phyloP scores from a whole-genome alignment of 352 stramenopile genomes.

The Globisporangium rhizosaccharum region DNA sequence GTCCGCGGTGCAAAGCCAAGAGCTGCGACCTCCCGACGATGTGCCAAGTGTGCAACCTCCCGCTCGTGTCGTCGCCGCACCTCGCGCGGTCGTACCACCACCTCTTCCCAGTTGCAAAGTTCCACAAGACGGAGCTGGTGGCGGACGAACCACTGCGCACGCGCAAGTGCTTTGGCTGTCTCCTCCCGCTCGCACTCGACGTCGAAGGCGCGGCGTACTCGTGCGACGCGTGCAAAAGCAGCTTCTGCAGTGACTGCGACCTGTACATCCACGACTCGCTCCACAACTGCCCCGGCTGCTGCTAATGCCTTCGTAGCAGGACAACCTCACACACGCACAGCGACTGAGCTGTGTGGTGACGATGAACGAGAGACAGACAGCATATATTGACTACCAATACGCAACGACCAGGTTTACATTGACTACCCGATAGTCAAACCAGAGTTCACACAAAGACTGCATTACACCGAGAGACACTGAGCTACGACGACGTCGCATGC shows the following conservation, averaged over 20 bases:
- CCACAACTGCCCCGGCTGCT: constrained; percentile 97
- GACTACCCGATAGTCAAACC: no score
- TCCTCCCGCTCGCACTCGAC: constrained; percentile 47
- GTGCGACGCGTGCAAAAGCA: constrained; percentile 88
- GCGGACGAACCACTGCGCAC: constrained; percentile 17
- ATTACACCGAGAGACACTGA: no score
- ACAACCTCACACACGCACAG: no score
- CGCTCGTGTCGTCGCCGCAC: constrained; percentile 96
- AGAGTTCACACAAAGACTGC: no score
- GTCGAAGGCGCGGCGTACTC: constrained; percentile 51
- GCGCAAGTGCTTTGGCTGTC: constrained; percentile 79
- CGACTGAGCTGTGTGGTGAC: no score
- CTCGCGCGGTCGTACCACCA: constrained; percentile 97
- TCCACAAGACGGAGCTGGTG: constrained; percentile 66
- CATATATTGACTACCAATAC: no score
- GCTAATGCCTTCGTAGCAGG: no score
- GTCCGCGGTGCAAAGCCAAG: constrained; percentile 92
- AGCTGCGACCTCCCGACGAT: constrained; percentile 93
- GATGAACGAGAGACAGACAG: no score
- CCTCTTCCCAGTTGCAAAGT: constrained; percentile 95
- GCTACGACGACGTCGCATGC: no score
- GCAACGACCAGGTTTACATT: no score
- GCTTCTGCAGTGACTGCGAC: constrained; percentile 97
- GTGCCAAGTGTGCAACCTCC: constrained; percentile 95
- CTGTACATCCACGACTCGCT: constrained; percentile 97